Evolutionary conservation across 257 asterid species (phyloP).

Genomic region (Solanum dulcamara): DNA sequence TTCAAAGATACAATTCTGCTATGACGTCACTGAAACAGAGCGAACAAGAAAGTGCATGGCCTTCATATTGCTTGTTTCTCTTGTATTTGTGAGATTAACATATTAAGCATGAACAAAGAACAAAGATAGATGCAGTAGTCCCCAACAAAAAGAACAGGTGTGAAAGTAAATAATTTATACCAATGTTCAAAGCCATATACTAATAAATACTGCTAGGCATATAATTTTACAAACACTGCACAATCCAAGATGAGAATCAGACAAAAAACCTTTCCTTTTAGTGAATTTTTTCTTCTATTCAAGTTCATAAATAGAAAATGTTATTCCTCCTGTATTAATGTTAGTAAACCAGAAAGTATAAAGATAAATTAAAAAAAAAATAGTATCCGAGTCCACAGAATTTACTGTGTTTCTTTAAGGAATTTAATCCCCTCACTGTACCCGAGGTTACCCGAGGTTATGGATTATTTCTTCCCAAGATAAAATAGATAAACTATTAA

Average conservation of each 20-base stretch:
- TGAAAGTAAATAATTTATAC: neutral
- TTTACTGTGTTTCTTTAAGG: no score
- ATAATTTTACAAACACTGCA: no score
- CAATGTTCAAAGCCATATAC: neutral
- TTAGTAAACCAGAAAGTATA: no score
- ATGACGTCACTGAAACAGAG: neutral
- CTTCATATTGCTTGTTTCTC: neutral
- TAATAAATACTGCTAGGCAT: neutral
- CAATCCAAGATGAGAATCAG: neutral
- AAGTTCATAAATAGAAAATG: neutral
- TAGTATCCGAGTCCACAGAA: no score
- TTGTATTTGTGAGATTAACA: neutral
- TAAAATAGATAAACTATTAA: no score
- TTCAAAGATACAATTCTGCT: neutral
- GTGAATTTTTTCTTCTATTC: neutral
- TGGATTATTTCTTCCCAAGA: no score
- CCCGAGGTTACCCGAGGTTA: no score
- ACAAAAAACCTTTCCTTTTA: no score
- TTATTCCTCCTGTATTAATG: no score
- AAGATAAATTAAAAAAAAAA: no score
- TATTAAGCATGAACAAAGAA: neutral
- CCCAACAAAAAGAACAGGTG: neutral
- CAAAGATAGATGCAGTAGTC: neutral
- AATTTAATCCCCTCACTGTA: no score
- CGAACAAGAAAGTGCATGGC: neutral